Percentiles rank a stretch among this genome's conserved stretches.
Evolutionary conservation across 257 asterid species (phyloP).

Genomic region (Leonotis leonurus): DNA sequence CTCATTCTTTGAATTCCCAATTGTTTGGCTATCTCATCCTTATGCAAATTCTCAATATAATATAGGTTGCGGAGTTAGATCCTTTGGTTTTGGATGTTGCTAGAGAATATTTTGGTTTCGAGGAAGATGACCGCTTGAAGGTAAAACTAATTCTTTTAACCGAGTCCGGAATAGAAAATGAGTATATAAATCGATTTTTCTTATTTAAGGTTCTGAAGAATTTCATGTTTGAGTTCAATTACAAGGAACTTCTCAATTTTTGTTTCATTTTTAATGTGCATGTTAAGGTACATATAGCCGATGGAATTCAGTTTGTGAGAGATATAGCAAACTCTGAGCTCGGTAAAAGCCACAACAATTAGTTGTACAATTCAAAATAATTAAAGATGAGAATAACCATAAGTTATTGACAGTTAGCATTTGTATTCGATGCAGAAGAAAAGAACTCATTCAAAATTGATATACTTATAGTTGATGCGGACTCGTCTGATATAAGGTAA

Average conservation of each 20-base stretch:
- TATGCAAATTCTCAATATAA: conserved; percentile 20
- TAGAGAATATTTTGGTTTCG: conserved; percentile 57
- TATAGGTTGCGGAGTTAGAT: conserved; percentile 87
- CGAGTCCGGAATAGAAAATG: background rate
- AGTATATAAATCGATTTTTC: background rate
- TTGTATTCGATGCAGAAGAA: conserved; percentile 27
- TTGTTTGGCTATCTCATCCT: conserved; percentile 12
- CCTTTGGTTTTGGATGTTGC: conserved; percentile 70
- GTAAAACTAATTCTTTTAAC: conserved; percentile 26
- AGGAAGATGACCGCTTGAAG: conserved; percentile 59
- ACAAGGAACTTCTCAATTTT: background rate
- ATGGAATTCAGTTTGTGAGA: conserved; percentile 61
- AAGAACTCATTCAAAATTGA: conserved; percentile 31
- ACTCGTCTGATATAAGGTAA: conserved; percentile 81
- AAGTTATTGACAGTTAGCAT: conserved; percentile 21
- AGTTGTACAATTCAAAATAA: conserved; percentile 3
- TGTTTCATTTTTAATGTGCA: background rate
- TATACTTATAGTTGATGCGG: conserved; percentile 82
- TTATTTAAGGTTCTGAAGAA: background rate
- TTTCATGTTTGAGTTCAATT: background rate
- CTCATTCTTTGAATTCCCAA: background rate
- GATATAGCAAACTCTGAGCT: conserved; percentile 31
- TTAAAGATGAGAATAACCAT: background rate
- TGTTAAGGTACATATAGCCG: conserved; percentile 57
- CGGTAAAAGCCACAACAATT: conserved; percentile 22